Base-by-base conservation (phyloP, 805 yeast genomes). In the Suhomyces tanzawaensis region DNA sequence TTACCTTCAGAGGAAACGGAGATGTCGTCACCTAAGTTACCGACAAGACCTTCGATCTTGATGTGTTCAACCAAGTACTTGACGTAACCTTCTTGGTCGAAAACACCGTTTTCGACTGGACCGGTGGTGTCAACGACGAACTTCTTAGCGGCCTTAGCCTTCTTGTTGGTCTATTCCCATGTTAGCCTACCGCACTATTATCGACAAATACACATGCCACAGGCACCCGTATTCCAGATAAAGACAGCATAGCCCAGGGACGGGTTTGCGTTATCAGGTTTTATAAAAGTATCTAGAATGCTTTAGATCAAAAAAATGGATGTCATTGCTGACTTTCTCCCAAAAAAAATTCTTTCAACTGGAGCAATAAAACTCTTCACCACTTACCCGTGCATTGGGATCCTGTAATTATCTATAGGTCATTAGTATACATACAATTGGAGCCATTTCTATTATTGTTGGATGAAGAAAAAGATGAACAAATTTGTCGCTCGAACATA, bases 11-110 rank as follows among this genome's bases (percentile, higher is more conserved):
- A 74, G 64, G 88, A 74, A 55, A 91, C 88, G 52, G 90, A 77
- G 79, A 93, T 81, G 68, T 83, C 85, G 70, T 86, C 90, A 77
- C 96, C 96, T 68, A 93, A 84, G 91, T 89, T 86, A 74, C 98
- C 96, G 63, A 86, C 78, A 66, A 84, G 81, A 73, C 91, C 90
- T 54, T 93, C 99, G 66, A 93, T 91, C 84, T 93, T 93, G 87
- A 93, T 91, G 88, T 88, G 96, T 79, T 93, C 98, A 71, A 85
- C 81, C 74, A 93, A 84, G 91, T 83, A 93, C 81, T 93, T 91
- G 66, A 87, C 95, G 82, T 91, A 89, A 62, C 95, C 82, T 68
- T 93, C 85, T 72, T 95, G 93, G 84, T 93, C 98, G 65, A 89
- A 87, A 69, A 91, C 95, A 79, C 90, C 95, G 75, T 86, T 87